phyloP scores from a whole-genome alignment of 306 rosid genomes.

The Begonia masoniana region DNA sequence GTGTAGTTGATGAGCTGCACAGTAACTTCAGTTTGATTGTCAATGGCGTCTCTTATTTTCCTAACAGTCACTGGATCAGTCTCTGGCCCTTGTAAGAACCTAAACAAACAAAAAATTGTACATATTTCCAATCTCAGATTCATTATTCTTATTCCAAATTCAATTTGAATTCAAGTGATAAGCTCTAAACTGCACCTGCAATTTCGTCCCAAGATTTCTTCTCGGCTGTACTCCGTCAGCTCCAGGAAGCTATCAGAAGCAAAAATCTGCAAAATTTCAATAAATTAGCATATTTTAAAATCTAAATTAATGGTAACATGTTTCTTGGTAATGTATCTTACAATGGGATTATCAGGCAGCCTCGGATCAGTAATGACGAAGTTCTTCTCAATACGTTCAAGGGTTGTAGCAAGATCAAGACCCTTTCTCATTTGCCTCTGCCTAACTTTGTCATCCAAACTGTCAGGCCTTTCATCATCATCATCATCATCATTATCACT shows the following conservation, averaged over 20 bases:
- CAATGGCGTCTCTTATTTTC: slow-evolving; percentile 83
- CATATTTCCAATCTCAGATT: neutral
- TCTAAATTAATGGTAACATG: neutral
- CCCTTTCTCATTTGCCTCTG: slow-evolving; percentile 87
- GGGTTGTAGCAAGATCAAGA: slow-evolving; percentile 94
- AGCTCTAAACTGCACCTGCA: slow-evolving; percentile 50
- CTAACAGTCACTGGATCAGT: slow-evolving; percentile 84
- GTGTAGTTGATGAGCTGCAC: slow-evolving; percentile 94
- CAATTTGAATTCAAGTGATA: neutral
- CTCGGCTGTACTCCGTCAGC: slow-evolving; percentile 91
- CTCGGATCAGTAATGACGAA: slow-evolving; percentile 99
- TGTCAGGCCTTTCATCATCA: slow-evolving; percentile 41
- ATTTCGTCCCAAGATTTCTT: slow-evolving; percentile 94
- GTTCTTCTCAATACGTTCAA: slow-evolving; percentile 95
- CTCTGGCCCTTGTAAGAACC: slow-evolving; percentile 97
- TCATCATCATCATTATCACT: slow-evolving; percentile 26
- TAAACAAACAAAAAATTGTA: slow-evolving; percentile 19
- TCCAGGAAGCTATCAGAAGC: slow-evolving; percentile 98
- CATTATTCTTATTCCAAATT: neutral
- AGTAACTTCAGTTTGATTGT: slow-evolving; percentile 81
- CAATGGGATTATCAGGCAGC: slow-evolving; percentile 96
- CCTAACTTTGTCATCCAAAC: slow-evolving; percentile 42
- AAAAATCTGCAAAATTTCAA: slow-evolving; percentile 55
- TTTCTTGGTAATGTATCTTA: slow-evolving; percentile 22
- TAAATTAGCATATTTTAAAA: neutral